These are phyloP conservation scores for Cladophialophora bantiana DNA, from an alignment of 2,329 filamentous ascomycete species.

Conservation along the genomic window DNA sequence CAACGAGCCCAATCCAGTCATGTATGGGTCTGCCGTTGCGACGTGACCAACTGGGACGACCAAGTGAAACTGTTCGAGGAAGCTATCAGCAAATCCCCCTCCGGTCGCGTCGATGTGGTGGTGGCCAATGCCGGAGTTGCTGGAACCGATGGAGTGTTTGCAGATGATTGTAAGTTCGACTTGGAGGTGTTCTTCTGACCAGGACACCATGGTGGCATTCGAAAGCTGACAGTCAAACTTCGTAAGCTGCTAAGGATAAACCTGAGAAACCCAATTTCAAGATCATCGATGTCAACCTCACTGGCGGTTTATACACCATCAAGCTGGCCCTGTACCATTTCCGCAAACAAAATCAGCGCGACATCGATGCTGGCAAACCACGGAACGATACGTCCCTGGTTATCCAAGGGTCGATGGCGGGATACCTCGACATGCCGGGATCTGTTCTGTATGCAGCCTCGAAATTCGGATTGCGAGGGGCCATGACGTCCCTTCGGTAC, in stretches of 20 bases:
- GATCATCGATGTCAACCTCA: constrained; percentile 47
- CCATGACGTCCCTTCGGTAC: constrained; percentile 52
- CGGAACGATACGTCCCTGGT: constrained; percentile 43
- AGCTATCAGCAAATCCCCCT: constrained; percentile 60
- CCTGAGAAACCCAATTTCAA: constrained; percentile 40
- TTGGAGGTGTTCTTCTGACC: background rate
- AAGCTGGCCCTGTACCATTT: constrained; percentile 50
- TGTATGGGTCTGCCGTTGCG: constrained; percentile 43
- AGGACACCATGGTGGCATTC: background rate
- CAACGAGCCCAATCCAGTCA: too few relatives aligned
- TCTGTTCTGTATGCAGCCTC: constrained; percentile 52
- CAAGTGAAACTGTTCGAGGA: constrained; percentile 69
- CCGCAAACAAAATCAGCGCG: constrained; percentile 33
- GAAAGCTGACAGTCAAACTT: background rate
- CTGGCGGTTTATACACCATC: constrained; percentile 45
- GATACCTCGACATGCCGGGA: constrained; percentile 45
- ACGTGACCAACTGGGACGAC: constrained; percentile 70
- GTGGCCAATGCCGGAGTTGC: constrained; percentile 72
- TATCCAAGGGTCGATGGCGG: constrained; percentile 45
- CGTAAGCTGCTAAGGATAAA: background rate
- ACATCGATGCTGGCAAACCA: constrained; percentile 25
- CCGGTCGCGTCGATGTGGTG: constrained; percentile 65
- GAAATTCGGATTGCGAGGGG: constrained; percentile 54
- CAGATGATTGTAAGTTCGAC: constrained; percentile 20
- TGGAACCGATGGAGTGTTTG: constrained; percentile 45